Conservation (phyloP, 2,329 filamentous ascomycete genomes). For the Talaromyces sp. region DNA sequence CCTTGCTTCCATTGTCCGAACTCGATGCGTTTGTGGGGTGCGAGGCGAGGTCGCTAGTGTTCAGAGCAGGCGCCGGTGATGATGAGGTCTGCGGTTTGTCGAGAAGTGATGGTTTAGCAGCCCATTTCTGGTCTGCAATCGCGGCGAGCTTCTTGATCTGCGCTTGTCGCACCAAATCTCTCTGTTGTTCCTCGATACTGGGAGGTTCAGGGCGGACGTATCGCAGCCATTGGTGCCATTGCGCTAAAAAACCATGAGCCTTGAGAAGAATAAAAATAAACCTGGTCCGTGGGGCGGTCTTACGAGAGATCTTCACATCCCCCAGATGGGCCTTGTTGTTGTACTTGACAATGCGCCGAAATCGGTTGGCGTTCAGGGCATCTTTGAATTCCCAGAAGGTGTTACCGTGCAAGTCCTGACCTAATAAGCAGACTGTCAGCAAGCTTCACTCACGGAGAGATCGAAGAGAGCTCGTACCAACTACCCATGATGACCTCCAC, state of each 20-base stretch:
- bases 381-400: conserved; percentile 65
- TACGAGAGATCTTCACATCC: conserved; percentile 58
- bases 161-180: conserved; percentile 52
- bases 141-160: conserved; percentile 55
- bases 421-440: conserved; percentile 28
- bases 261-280: not conserved
- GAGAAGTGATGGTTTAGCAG: conserved; percentile 52
- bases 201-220: conserved; percentile 54
- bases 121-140: conserved; percentile 58
- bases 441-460: not conserved
- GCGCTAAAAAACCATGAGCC: conserved; percentile 36
- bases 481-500: conserved; percentile 56
- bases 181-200: conserved; percentile 53
- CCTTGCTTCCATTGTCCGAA: conserved; percentile 25
- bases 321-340: conserved; percentile 48
- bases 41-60: conserved; percentile 36
- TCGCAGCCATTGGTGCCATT: conserved; percentile 66
- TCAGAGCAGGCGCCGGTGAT: conserved; percentile 42
- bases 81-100: conserved; percentile 48
- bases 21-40: conserved; percentile 24
- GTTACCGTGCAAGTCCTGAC: conserved; percentile 58
- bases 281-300: not conserved
- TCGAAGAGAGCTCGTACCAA: conserved; percentile 35
- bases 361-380: conserved; percentile 47
- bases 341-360: conserved; percentile 56